These are phyloP conservation scores for Vitis hybrid DNA, from an alignment of 177 flowering plant species.

Conservation along the genomic window DNA sequence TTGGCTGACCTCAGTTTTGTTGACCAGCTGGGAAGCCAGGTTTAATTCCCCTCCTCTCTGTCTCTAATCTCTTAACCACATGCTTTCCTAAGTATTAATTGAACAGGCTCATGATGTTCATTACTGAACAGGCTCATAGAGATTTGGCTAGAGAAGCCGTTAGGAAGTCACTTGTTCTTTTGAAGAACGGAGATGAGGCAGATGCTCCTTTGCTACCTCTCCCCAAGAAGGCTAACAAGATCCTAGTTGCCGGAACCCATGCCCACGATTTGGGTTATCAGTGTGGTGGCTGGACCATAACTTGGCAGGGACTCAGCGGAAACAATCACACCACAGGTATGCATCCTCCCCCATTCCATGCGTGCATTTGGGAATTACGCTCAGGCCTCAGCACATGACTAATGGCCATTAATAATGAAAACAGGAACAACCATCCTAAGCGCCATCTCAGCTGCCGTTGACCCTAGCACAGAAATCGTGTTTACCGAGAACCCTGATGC, in stretches of 20 bases:
- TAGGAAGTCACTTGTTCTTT: constrained; percentile 15
- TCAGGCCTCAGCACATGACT: neutral
- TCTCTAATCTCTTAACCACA: no score
- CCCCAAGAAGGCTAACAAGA: constrained; percentile 14
- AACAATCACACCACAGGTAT: constrained; percentile 14
- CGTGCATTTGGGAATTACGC: no score
- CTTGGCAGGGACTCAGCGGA: constrained; percentile 16
- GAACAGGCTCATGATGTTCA: no score
- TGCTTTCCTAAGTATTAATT: no score
- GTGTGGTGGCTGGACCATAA: constrained; percentile 20
- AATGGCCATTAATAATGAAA: neutral
- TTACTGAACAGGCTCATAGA: constrained; percentile 11
- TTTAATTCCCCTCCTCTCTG: constrained; percentile 2
- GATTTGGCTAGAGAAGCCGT: constrained; percentile 22
- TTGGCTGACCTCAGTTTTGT: constrained; percentile 30
- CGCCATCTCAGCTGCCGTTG: constrained; percentile 13
- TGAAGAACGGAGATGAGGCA: constrained; percentile 13
- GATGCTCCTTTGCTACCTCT: constrained; percentile 12
- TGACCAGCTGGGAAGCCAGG: constrained; percentile 35
- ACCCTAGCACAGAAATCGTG: constrained; percentile 17
- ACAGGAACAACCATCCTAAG: constrained; percentile 26
- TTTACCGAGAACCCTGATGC: constrained; percentile 17
- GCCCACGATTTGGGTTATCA: constrained; percentile 20
- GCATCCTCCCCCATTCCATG: neutral
- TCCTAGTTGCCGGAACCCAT: constrained; percentile 17